A percentile compares a stretch with the other conserved stretches of the same genome.
phyloP scores from a whole-genome alignment of 306 rosid genomes.

The Carpinus fangiana region DNA sequence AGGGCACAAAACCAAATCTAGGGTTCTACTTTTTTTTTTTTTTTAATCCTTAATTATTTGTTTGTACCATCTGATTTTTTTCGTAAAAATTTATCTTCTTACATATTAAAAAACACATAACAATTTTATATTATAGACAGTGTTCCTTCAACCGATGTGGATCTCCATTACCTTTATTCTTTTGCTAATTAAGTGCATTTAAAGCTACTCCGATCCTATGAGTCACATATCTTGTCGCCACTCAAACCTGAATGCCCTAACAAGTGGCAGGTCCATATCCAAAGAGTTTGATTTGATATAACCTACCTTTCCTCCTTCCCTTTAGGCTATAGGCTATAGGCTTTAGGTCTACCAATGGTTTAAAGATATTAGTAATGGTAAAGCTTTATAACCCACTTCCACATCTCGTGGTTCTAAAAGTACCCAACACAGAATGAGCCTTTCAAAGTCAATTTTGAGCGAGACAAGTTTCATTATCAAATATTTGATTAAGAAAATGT shows the following conservation, averaged over 20 bases:
- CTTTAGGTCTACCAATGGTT: constrained; percentile 29
- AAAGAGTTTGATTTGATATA: constrained; percentile 21
- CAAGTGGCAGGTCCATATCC: constrained; percentile 31
- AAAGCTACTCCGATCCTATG: constrained; percentile 9
- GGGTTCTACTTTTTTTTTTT: too few species aligned
- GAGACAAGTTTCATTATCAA: constrained; percentile 16
- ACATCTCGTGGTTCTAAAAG: constrained; percentile 1
- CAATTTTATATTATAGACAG: too few species aligned
- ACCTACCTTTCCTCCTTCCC: constrained; percentile 24
- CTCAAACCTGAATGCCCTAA: constrained; percentile 16
- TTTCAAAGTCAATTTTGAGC: too few species aligned
- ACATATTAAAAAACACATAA: too few species aligned
- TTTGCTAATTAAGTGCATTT: constrained; percentile 25
- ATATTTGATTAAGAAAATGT: constrained; percentile 17
- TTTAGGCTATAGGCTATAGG: not conserved
- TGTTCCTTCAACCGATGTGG: too few species aligned
- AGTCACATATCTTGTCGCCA: constrained; percentile 15
- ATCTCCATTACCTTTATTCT: constrained; percentile 9
- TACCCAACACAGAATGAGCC: not conserved
- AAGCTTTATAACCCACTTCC: constrained; percentile 11
- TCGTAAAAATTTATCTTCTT: too few species aligned
- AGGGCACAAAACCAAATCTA: not conserved
- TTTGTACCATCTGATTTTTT: too few species aligned
- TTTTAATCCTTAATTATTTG: too few species aligned
- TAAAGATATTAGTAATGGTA: constrained; percentile 11